Percentiles rank a stretch among this genome's conserved stretches.
These are phyloP conservation scores for Ligustrum vulgare DNA, from an alignment of 257 asterid genomes.

Conservation along the genomic window DNA sequence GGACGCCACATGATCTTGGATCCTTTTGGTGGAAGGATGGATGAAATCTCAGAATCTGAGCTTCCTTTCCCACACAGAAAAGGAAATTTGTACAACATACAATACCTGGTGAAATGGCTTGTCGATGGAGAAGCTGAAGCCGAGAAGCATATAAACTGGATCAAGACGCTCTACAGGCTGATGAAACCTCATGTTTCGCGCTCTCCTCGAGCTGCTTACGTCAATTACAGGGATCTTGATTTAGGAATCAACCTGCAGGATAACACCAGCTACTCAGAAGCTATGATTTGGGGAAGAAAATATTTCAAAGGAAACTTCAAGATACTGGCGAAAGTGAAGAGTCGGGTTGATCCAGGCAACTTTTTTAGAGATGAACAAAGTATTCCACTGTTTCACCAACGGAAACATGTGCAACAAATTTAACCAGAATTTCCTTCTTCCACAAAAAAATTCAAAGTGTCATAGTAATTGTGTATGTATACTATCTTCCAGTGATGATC, in stretches of 20 bases:
- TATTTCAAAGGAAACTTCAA: not conserved
- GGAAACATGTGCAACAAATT: not conserved
- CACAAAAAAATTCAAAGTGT: not conserved
- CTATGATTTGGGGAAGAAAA: not conserved
- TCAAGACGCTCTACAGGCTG: not conserved
- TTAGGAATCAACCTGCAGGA: not conserved
- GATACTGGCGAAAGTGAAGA: not conserved
- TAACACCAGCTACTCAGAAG: not conserved
- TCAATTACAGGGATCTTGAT: constrained; percentile 5
- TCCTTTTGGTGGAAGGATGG: constrained; percentile 11
- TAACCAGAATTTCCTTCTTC: not conserved
- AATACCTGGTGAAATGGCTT: not conserved
- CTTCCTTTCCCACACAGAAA: constrained; percentile 7
- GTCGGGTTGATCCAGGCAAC: not conserved
- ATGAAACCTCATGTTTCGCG: not conserved
- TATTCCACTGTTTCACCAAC: not conserved
- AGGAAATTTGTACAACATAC: constrained; percentile 1
- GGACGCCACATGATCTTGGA: not conserved
- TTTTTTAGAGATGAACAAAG: constrained; percentile 7
- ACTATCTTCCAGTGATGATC: not conserved
- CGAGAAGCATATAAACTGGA: constrained; percentile 1
- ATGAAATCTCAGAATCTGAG: not conserved
- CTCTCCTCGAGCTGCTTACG: not conserved
- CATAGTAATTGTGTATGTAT: no score
- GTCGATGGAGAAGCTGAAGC: not conserved